phyloP scores from a whole-genome alignment of 768 basidiomycete genomes.

The Leccinum truebloodii region DNA sequence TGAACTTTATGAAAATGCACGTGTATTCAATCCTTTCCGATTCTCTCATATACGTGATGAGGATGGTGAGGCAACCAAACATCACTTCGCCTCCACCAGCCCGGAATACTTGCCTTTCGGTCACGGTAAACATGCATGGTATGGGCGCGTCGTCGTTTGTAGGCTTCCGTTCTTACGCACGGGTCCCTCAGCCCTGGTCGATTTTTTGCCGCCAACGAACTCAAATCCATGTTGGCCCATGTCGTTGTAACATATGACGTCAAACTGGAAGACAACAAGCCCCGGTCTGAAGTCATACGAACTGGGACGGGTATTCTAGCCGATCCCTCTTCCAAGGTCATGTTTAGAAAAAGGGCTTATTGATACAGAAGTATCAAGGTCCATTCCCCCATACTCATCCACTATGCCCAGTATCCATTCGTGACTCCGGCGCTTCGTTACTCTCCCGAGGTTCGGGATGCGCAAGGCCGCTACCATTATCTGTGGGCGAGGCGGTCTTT shows the following conservation, averaged over 20 bases:
- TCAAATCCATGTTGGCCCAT: background rate
- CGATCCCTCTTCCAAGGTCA: background rate
- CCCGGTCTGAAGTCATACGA: background rate
- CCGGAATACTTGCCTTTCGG: background rate
- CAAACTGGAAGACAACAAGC: background rate
- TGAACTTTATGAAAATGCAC: background rate
- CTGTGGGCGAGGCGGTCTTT: too few relatives aligned
- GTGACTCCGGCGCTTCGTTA: too few relatives aligned
- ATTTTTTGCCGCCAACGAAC: constrained; percentile 10
- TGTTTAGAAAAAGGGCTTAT: background rate
- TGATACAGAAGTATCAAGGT: background rate
- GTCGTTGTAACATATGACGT: background rate
- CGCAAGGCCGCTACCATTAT: too few relatives aligned
- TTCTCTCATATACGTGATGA: background rate
- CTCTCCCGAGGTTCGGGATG: too few relatives aligned
- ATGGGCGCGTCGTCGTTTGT: background rate
- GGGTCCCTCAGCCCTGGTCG: constrained; percentile 6
- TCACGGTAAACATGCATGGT: background rate
- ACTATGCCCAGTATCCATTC: too few relatives aligned
- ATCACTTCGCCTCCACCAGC: background rate
- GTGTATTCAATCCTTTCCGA: background rate
- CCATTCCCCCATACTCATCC: too few relatives aligned
- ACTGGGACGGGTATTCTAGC: background rate
- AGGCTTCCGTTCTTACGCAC: background rate
- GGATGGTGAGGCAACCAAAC: background rate